Evolutionary conservation across 2,329 filamentous ascomycete genomes (phyloP), one percentile per base, ranked within the genome.

Genomic region (Lasiodiplodia gonubiensis): DNA sequence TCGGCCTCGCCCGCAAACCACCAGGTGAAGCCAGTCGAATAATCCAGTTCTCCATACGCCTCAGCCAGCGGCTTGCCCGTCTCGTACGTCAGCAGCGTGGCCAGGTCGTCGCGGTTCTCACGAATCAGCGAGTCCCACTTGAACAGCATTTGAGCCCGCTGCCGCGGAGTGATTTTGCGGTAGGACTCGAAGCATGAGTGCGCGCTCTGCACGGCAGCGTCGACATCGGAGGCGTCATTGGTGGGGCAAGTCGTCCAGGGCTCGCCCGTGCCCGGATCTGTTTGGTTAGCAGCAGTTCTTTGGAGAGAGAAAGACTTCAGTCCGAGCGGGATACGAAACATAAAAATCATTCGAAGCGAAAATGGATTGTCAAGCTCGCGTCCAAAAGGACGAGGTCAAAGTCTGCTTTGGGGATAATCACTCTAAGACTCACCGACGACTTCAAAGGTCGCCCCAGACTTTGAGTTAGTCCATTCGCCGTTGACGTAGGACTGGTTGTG

Each of bases 101-200:
- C 87, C 39, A 91, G 77, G 71, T 91, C 89, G 60, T 89, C 86
- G 68, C 80, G 83, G 70, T 89, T 86, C 64, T 86, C 86, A 8
- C 85, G 83, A 70, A 90, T 90, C 66, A 91, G 80, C 3, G 83
- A 76, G 76, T 91, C 86, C 88, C 89, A 91, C 75, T 87, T 87
- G 66, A 89, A 77, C 11, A 92, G 79, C 76, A 86, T 85, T 71
- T 89, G 85, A 1, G 89, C 88, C 64, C 89, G 84, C 64, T 83
- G 82, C 18, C 87, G 82, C 0, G 89, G 88, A 70, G 85, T 90
- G 66, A 84, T 77, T 69, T 87, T 88, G 68, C 81, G 83, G 78
- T 86, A 92, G 23, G 78, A 78, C 69, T 87, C 78, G 72, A 91
- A 91, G 4, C 87, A 86, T n/a, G 79, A 78, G 68, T 90, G 82